These are phyloP conservation scores for Patellifolia procumbens DNA, from an alignment of 179 eudicot genomes.

Conservation along the genomic window DNA sequence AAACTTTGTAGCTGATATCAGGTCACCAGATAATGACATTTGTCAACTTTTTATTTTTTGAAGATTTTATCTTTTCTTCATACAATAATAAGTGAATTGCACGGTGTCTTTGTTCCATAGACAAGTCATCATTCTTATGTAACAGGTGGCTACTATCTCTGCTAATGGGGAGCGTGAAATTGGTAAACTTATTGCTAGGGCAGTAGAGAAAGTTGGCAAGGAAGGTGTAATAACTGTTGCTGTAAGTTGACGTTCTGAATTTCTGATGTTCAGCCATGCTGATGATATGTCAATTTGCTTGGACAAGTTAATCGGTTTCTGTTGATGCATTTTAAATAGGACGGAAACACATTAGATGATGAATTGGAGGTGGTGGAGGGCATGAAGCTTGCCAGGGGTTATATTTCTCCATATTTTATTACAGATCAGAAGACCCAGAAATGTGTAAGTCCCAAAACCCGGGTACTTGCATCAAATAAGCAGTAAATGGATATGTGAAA, in stretches of 20 bases:
- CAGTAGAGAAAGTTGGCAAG: conserved; percentile 99
- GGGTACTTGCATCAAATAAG: neutral
- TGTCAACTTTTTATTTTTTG: too few relatives aligned
- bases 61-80: neutral
- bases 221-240: conserved; percentile 92
- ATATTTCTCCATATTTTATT: conserved; percentile 92
- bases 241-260: conserved; percentile 65
- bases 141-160: conserved; percentile 89
- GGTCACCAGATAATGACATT: neutral
- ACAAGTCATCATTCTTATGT: conserved; percentile 1
- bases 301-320: conserved; percentile 9
- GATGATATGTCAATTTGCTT: conserved; percentile 3
- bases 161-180: conserved; percentile 94
- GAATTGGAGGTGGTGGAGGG: conserved; percentile 98
- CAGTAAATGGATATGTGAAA: neutral
- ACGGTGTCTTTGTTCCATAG: neutral
- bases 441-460: conserved; percentile 57
- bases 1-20: neutral
- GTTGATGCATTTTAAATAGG: conserved; percentile 40
- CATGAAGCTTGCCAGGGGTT: conserved; percentile 92
- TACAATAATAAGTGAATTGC: neutral
- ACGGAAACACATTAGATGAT: conserved; percentile 84
- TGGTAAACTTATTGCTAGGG: conserved; percentile 86
- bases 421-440: conserved; percentile 79
- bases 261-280: conserved; percentile 5